Conservation (phyloP, 1,284 basidiomycete species). For the Puccinia coronata region DNA sequence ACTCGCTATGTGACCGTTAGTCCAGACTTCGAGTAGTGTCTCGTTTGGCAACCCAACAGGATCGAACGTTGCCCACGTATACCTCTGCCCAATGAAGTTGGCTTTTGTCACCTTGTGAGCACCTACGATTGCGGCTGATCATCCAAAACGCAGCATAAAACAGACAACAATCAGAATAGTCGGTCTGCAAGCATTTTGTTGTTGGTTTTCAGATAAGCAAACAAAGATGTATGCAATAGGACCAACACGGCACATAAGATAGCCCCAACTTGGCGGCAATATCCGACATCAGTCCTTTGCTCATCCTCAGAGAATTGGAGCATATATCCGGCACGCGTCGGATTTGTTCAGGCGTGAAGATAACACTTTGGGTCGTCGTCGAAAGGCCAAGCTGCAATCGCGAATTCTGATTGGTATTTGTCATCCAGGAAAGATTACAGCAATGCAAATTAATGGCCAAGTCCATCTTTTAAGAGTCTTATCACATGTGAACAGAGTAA, state of each 20-base stretch:
- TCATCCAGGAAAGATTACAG: background rate
- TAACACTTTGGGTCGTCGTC: slow-evolving; percentile 5
- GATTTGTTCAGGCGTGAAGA: slow-evolving; percentile 26
- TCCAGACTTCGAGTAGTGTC: slow-evolving; percentile 3
- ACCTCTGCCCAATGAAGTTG: slow-evolving; percentile 15
- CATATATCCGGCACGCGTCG: slow-evolving; percentile 42
- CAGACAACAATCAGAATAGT: background rate
- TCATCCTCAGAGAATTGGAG: slow-evolving; percentile 22
- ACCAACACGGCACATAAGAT: slow-evolving; percentile 31
- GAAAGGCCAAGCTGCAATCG: slow-evolving; percentile 42
- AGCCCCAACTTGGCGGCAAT: slow-evolving; percentile 9
- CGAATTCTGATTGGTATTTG: slow-evolving; percentile 11
- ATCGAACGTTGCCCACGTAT: slow-evolving; percentile 25
- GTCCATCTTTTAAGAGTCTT: background rate
- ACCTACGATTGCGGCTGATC: slow-evolving; percentile 36
- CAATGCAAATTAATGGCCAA: background rate
- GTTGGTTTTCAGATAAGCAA: background rate
- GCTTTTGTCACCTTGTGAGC: slow-evolving; percentile 6
- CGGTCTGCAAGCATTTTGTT: background rate
- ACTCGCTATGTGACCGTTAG: background rate
- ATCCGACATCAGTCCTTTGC: slow-evolving; percentile 12
- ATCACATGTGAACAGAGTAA: background rate
- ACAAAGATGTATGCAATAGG: background rate
- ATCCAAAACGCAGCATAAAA: background rate
- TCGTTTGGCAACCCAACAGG: slow-evolving; percentile 4